Conservation (phyloP, 2,329 filamentous ascomycete genomes). For the Penicillium expansum region DNA sequence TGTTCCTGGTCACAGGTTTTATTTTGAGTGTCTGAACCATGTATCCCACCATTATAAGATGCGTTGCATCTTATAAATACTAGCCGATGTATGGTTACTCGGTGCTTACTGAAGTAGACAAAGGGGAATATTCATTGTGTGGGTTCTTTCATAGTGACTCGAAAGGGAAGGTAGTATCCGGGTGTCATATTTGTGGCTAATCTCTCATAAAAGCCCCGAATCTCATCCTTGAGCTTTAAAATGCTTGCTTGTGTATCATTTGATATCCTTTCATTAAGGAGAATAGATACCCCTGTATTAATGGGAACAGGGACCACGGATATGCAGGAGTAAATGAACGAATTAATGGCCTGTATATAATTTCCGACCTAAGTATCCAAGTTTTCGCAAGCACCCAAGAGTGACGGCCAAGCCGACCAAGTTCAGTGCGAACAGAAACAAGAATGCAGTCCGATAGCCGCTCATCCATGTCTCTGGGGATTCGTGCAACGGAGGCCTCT, state of each 20-base stretch:
- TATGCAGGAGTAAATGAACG: not conserved
- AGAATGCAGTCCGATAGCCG: conserved; percentile 6
- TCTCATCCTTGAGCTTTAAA: not conserved
- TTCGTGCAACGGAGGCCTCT: not conserved
- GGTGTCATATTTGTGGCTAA: not conserved
- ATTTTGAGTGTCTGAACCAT: not conserved
- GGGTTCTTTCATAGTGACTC: not conserved
- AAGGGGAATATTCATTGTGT: not conserved
- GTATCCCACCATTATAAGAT: not conserved
- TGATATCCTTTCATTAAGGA: not conserved
- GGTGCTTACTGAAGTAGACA: not conserved
- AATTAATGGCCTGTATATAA: not conserved
- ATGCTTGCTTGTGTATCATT: not conserved
- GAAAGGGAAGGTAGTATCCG: not conserved
- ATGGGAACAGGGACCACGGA: not conserved
- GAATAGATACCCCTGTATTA: not conserved
- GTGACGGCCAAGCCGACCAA: not conserved
- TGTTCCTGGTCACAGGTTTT: not conserved
- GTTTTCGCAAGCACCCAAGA: not conserved
- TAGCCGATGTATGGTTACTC: conserved; percentile 12
- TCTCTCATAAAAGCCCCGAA: not conserved
- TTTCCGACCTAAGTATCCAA: not conserved
- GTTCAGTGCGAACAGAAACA: conserved; percentile 4
- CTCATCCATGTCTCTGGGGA: not conserved
- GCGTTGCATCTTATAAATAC: conserved; percentile 2